Percentiles rank a stretch among this genome's conserved stretches.
These are phyloP conservation scores for Myriosclerotinia curreyana DNA, from an alignment of 2,329 filamentous ascomycete genomes.

Conservation along the genomic window DNA sequence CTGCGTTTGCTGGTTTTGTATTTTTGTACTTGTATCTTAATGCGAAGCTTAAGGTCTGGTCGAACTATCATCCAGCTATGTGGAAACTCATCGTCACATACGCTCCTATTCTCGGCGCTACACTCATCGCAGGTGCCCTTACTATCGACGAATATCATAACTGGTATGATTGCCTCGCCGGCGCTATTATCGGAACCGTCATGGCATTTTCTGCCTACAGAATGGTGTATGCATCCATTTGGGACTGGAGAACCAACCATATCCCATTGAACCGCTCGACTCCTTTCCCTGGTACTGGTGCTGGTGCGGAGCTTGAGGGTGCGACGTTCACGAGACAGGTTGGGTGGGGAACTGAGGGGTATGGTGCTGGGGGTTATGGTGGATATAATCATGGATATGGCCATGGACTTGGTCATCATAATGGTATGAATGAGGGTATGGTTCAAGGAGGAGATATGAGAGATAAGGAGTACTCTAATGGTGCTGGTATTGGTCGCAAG, in stretches of 20 bases:
- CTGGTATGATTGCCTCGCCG: slow-evolving; percentile 70
- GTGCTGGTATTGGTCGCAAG: slow-evolving; percentile 12
- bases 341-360: slow-evolving; percentile 51
- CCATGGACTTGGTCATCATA: slow-evolving; percentile 8
- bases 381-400: not conserved
- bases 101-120: slow-evolving; percentile 63
- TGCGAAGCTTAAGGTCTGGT: slow-evolving; percentile 72
- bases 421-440: slow-evolving; percentile 1
- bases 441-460: slow-evolving; percentile 4
- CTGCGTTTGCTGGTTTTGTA: slow-evolving; percentile 68
- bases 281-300: slow-evolving; percentile 47
- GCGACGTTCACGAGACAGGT: slow-evolving; percentile 57
- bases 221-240: slow-evolving; percentile 65
- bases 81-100: slow-evolving; percentile 69
- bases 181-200: slow-evolving; percentile 60
- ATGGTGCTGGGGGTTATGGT: slow-evolving; percentile 9
- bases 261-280: slow-evolving; percentile 59
- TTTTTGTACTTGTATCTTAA: slow-evolving; percentile 73
- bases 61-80: slow-evolving; percentile 69
- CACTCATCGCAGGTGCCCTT: slow-evolving; percentile 64
- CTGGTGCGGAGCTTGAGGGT: slow-evolving; percentile 48
- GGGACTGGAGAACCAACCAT: slow-evolving; percentile 67
- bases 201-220: slow-evolving; percentile 65
- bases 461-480: not conserved
- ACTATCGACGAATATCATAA: slow-evolving; percentile 74